phyloP scores from a whole-genome alignment of 2,329 filamentous ascomycete genomes.

The Venturia carpophila region DNA sequence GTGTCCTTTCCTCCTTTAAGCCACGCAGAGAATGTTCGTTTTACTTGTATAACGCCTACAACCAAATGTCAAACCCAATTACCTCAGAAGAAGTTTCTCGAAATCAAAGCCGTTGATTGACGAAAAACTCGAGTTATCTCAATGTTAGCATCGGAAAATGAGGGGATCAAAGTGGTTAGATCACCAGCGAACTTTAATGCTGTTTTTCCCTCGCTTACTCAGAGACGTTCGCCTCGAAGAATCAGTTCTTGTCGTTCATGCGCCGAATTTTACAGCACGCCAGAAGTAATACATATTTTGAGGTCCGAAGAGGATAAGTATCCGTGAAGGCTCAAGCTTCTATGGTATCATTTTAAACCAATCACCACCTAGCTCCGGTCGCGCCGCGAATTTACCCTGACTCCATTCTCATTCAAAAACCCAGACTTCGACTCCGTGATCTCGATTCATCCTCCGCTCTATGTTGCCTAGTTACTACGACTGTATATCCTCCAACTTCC shows the following conservation, averaged over 20 bases:
- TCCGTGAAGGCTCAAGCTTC: neutral
- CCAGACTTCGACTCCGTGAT: neutral
- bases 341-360: neutral
- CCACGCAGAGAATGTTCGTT: too few species aligned
- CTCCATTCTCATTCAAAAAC: slow-evolving; percentile 1
- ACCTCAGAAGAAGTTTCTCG: too few species aligned
- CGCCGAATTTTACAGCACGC: neutral
- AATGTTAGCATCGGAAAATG: too few species aligned
- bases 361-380: neutral
- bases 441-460: neutral
- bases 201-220: too few species aligned
- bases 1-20: too few species aligned
- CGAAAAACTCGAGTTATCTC: too few species aligned
- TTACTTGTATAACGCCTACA: too few species aligned
- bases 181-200: too few species aligned
- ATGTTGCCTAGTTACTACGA: slow-evolving; percentile 17
- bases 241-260: neutral
- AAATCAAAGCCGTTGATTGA: too few species aligned
- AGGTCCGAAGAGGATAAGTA: neutral
- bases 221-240: neutral
- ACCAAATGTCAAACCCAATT: too few species aligned
- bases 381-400: neutral
- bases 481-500: slow-evolving; percentile 18
- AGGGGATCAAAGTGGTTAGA: too few species aligned
- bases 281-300: neutral